These are phyloP conservation scores for Aspergillus fumigatus DNA, from an alignment of 2,329 filamentous ascomycete genomes.

Conservation along the genomic window DNA sequence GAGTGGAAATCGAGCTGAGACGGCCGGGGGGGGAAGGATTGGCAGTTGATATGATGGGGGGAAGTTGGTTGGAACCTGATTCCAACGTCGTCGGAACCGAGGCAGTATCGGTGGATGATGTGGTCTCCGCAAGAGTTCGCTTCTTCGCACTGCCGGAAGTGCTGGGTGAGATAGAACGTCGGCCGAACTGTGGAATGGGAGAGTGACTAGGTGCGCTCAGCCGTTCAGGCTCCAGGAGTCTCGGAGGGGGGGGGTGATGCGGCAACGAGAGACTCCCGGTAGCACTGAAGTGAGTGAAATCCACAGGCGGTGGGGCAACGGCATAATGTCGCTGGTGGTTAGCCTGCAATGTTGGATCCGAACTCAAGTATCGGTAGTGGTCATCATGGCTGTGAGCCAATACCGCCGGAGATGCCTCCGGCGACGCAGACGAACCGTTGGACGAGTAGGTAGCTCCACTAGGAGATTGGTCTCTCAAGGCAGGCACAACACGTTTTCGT, in stretches of 20 bases:
- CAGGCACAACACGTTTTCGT: conserved; percentile 88
- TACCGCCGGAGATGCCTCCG: conserved; percentile 34
- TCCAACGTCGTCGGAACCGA: conserved; percentile 28
- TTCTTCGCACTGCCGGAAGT: conserved; percentile 30
- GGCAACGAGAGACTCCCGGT: conserved; percentile 28
- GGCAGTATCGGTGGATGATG: conserved; percentile 21
- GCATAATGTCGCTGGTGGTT: conserved; percentile 22
- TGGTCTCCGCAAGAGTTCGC: conserved; percentile 33
- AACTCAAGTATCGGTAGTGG: conserved; percentile 31
- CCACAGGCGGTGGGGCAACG: conserved; percentile 44
- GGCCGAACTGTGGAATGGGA: conserved; percentile 26
- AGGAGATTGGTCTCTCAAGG: conserved; percentile 49
- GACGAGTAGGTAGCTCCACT: conserved; percentile 38
- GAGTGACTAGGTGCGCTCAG: conserved; percentile 21
- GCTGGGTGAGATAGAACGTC: conserved; percentile 31
- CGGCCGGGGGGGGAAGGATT: conserved; percentile 50
- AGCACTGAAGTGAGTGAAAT: conserved; percentile 45
- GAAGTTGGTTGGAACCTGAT: conserved; percentile 34
- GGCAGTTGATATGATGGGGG: conserved; percentile 34
- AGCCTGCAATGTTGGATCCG: conserved; percentile 36
- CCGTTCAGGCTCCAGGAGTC: conserved; percentile 28
- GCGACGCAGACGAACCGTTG: conserved; percentile 40
- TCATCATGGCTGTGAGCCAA: conserved; percentile 28
- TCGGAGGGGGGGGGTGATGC: conserved; percentile 26
- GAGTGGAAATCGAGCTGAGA: conserved; percentile 70